Percentiles rank a stretch among this genome's conserved stretches.
These are phyloP conservation scores for Colletotrichum camelliae DNA, from an alignment of 2,329 filamentous ascomycete species.

Conservation along the genomic window DNA sequence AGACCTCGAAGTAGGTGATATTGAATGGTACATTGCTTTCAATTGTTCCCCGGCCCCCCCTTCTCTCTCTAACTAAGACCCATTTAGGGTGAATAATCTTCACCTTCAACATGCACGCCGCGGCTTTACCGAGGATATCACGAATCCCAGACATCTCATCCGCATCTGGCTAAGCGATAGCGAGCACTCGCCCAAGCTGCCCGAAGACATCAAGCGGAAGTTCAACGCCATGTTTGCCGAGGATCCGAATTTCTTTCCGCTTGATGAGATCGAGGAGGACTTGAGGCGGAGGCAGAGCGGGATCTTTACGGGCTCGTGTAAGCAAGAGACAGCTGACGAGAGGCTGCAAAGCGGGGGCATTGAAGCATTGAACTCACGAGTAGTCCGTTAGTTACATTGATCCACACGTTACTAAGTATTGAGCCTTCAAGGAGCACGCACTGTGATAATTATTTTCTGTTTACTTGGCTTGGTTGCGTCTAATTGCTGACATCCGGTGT, in stretches of 20 bases:
- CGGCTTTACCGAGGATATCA: background rate
- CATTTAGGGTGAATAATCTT: background rate
- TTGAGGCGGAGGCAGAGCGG: background rate
- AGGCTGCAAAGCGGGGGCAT: background rate
- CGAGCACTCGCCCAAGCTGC: background rate
- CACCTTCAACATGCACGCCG: background rate
- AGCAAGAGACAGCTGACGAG: background rate
- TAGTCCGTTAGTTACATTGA: background rate
- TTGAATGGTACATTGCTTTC: background rate
- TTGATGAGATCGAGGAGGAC: background rate
- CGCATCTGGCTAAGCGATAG: background rate
- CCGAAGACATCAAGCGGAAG: background rate
- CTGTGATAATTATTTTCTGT: too few relatives aligned
- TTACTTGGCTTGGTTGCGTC: background rate
- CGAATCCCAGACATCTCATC: background rate
- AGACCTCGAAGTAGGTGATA: background rate
- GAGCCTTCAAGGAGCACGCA: background rate
- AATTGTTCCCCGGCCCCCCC: rapidly evolving
- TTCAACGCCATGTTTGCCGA: background rate
- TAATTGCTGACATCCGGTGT: background rate
- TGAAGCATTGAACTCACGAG: background rate
- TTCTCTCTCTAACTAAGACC: background rate
- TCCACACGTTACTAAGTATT: background rate
- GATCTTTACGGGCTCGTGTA: background rate
- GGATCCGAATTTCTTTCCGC: background rate